Conservation (phyloP, 1,139 yeast genomes). For the Kodamaea sp. region DNA sequence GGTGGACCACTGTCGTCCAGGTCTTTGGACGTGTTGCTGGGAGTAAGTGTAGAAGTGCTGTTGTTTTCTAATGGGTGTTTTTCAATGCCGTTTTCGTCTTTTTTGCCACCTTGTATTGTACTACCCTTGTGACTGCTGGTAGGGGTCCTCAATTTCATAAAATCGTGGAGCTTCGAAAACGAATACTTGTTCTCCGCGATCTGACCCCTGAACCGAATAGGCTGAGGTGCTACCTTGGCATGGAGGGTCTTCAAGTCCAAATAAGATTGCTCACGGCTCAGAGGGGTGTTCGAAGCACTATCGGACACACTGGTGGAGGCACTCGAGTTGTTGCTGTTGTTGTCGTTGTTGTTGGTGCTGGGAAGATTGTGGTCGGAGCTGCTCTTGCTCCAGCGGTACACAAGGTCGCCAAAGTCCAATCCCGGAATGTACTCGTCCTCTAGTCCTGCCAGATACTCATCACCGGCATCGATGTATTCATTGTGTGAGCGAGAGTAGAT, state of each 20-base stretch:
- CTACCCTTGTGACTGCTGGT: constrained; percentile 9
- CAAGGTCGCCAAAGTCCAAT: constrained; percentile 50
- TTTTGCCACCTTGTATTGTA: constrained; percentile 6
- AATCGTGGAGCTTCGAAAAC: constrained; percentile 28
- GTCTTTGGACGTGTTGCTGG: constrained; percentile 6
- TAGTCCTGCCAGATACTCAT: constrained; percentile 40
- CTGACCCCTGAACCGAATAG: constrained; percentile 26
- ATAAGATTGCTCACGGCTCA: constrained; percentile 38
- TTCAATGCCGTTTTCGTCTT: constrained; percentile 4
- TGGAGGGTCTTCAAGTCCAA: constrained; percentile 47
- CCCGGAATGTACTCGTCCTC: constrained; percentile 78
- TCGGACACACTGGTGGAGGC: constrained; percentile 14
- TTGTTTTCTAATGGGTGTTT: background rate
- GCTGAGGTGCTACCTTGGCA: constrained; percentile 51
- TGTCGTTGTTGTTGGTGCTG: constrained; percentile 5
- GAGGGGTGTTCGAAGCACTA: constrained; percentile 25
- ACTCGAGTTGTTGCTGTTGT: constrained; percentile 1
- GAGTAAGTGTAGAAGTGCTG: constrained; percentile 11
- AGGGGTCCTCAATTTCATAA: constrained; percentile 28
- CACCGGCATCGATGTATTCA: constrained; percentile 18
- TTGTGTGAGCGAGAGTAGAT: constrained; percentile 38
- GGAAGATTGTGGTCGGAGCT: constrained; percentile 19
- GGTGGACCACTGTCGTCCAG: constrained; percentile 5
- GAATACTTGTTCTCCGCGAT: constrained; percentile 17
- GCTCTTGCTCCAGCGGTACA: constrained; percentile 38